These are phyloP conservation scores for Fraxinus quadrangulata DNA, from an alignment of 257 asterid genomes.

Conservation along the genomic window DNA sequence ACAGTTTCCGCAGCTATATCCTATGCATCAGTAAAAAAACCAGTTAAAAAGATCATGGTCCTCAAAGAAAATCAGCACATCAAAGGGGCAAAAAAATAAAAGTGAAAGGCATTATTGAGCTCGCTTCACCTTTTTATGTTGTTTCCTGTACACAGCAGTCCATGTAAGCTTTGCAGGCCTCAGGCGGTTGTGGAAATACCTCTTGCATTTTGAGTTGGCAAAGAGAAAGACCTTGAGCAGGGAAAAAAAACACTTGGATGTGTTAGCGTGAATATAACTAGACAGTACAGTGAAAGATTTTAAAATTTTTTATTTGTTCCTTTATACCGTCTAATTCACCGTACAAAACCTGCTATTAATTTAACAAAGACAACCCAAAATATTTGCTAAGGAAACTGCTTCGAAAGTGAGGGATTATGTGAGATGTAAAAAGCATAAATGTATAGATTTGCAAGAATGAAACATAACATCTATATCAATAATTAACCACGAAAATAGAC, in stretches of 20 bases:
- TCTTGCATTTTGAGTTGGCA: conserved; percentile 59
- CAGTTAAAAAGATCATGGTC: neutral
- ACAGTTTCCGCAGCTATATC: conserved; percentile 55
- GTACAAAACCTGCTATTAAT: too few relatives aligned
- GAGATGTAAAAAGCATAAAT: neutral
- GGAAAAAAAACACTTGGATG: neutral
- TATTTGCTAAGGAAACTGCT: neutral
- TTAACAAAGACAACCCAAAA: neutral
- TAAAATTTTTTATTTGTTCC: neutral
- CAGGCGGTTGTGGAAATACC: conserved; percentile 58
- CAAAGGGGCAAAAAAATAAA: neutral
- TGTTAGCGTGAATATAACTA: neutral
- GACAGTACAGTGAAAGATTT: neutral
- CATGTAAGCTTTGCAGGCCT: conserved; percentile 63
- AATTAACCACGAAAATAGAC: neutral
- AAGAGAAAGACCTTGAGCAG: conserved; percentile 49
- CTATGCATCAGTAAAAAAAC: conserved; percentile 25
- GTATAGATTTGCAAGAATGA: neutral
- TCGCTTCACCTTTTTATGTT: conserved; percentile 49
- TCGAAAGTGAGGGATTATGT: neutral
- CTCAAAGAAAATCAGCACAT: neutral
- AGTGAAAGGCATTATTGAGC: neutral
- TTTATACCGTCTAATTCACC: neutral
- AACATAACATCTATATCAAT: neutral
- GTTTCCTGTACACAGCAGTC: conserved; percentile 67